These are phyloP conservation scores for Neofusicoccum parvum DNA, from an alignment of 2,329 filamentous ascomycete genomes.

Conservation along the genomic window DNA sequence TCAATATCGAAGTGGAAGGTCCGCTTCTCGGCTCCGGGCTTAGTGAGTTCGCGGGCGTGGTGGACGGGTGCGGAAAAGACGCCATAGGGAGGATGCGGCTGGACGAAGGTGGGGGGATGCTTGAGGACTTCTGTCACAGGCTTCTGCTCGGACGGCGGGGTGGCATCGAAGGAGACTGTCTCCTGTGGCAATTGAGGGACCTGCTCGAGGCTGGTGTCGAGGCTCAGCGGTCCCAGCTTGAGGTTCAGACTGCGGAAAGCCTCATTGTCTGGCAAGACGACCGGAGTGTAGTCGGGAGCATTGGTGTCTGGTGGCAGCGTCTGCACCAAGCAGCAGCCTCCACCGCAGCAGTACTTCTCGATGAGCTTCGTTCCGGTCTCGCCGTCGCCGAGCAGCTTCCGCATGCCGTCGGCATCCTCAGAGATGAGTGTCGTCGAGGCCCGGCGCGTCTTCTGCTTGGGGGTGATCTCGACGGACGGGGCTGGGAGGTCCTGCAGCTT, in stretches of 20 bases:
- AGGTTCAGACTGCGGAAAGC: conserved; percentile 81
- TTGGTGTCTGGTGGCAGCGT: conserved; percentile 53
- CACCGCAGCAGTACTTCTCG: conserved; percentile 65
- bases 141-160: conserved; percentile 49
- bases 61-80: conserved; percentile 90
- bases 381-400: conserved; percentile 58
- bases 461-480: conserved; percentile 37
- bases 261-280: conserved; percentile 72
- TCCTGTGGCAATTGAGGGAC: conserved; percentile 73
- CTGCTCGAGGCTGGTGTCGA: conserved; percentile 69
- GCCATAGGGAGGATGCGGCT: conserved; percentile 90
- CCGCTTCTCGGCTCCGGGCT: conserved; percentile 86
- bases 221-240: conserved; percentile 72
- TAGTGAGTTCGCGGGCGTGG: conserved; percentile 83
- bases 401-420: conserved; percentile 61
- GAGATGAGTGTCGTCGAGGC: conserved; percentile 70
- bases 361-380: conserved; percentile 61
- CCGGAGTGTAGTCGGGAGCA: conserved; percentile 47
- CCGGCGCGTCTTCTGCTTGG: conserved; percentile 51
- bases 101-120: conserved; percentile 85
- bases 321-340: conserved; percentile 65
- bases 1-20: conserved; percentile 98
- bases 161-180: conserved; percentile 69
- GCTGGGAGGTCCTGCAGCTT: conserved; percentile 42
- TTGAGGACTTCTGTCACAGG: conserved; percentile 48